phyloP scores from a whole-genome alignment of 306 rosid genomes.

The Hippophae rhamnoides region DNA sequence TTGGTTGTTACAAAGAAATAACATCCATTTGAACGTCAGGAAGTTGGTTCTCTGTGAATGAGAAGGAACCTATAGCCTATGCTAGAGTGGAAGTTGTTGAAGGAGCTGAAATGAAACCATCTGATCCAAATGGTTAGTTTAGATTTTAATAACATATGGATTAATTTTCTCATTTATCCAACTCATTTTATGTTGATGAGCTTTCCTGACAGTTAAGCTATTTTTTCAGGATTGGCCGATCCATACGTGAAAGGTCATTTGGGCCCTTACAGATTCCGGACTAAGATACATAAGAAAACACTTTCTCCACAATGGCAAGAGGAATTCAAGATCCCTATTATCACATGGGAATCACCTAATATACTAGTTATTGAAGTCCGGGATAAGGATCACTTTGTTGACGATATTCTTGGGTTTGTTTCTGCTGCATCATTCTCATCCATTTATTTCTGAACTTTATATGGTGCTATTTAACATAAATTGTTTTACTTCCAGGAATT shows the following conservation, averaged over 20 bases:
- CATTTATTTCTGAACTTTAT: no score
- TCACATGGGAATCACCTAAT: constrained; percentile 67
- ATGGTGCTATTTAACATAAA: not conserved
- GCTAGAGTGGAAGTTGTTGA: constrained; percentile 66
- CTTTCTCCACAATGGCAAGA: constrained; percentile 76
- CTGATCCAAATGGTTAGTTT: constrained; percentile 69
- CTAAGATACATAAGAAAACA: constrained; percentile 70
- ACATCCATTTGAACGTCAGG: constrained; percentile 35
- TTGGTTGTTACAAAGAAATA: no score
- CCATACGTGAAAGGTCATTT: constrained; percentile 86
- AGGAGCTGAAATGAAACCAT: constrained; percentile 66
- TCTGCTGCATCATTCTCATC: not conserved
- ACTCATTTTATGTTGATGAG: not conserved
- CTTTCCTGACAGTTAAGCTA: constrained; percentile 15
- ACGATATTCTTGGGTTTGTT: constrained; percentile 82
- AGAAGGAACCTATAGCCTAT: constrained; percentile 64
- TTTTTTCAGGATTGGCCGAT: constrained; percentile 79
- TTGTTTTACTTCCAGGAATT: constrained; percentile 44
- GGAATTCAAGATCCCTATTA: constrained; percentile 80
- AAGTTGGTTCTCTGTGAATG: constrained; percentile 72
- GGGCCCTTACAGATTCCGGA: constrained; percentile 72
- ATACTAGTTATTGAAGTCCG: constrained; percentile 51
- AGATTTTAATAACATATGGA: constrained; percentile 2
- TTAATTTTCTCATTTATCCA: not conserved
- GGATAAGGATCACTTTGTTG: constrained; percentile 84